Conservation (phyloP, 225 moss, liverwort and hornwort genomes). For the Takakia lepidozioides region DNA sequence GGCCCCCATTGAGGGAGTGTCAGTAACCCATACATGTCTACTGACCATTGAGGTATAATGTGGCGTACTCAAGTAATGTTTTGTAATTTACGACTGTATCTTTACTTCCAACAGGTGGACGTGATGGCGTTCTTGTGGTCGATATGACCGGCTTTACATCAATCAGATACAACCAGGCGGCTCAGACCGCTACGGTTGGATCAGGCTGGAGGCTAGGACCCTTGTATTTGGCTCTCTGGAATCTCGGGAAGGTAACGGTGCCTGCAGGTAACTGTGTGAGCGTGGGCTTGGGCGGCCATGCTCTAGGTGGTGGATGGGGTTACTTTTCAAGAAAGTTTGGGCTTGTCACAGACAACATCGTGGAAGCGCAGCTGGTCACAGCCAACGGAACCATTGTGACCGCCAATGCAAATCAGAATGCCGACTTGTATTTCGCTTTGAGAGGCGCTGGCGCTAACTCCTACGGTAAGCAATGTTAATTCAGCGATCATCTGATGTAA, state of each 20-base stretch:
- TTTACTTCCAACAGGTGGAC: constrained; percentile 69
- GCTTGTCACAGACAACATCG: constrained; percentile 42
- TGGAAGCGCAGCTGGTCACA: constrained; percentile 34
- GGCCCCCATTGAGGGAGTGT: no score
- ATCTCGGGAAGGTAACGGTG: constrained; percentile 61
- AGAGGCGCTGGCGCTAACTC: constrained; percentile 64
- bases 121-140: constrained; percentile 67
- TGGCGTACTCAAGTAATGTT: no score
- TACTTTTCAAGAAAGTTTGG: constrained; percentile 61
- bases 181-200: constrained; percentile 39
- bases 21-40: no score
- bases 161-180: constrained; percentile 29
- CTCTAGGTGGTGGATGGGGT: constrained; percentile 77
- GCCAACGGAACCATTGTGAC: constrained; percentile 43
- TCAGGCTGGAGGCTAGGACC: constrained; percentile 62
- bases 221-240: constrained; percentile 60
- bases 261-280: constrained; percentile 57
- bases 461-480: constrained; percentile 27
- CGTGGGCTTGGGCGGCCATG: constrained; percentile 63
- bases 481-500: no score
- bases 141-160: constrained; percentile 52
- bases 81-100: no score
- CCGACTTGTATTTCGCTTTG: constrained; percentile 43
- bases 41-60: no score
- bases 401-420: constrained; percentile 32